Base-by-base conservation (phyloP, 768 basidiomycete genomes). In the Tulasnella sp. region DNA sequence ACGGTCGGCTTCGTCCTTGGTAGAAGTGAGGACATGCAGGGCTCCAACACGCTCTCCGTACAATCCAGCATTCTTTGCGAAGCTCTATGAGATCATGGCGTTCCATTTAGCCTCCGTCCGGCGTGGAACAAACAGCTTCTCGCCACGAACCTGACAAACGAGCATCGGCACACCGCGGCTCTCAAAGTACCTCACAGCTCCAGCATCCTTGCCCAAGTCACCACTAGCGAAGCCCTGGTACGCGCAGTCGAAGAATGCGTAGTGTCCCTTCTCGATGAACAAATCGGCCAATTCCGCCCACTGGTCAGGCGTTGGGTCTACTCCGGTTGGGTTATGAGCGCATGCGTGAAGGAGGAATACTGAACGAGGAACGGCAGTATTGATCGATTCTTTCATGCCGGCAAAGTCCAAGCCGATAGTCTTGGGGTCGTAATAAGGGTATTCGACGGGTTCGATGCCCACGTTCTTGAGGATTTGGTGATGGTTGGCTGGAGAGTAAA, bases 141-240 rank as follows among this genome's bases (percentile, higher is more conserved):
- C 1, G 5, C 8, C n/a, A 81, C 88, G 75, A 79, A 92, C 93
- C 91, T 94, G 93, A 85, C 96, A 98, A 64, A 99, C 87, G 71
- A 93, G 88, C 85, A 94, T 84, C 72, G 92, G 89, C 77, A 95
- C 90, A 74, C 86, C 88, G 76, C 87, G 86, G 80, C 89, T 85
- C 68, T 90, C 91, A 85, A 99, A 99, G 84, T 93, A 87, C 79
- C 94, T 82, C 79, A 98, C 93, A 17, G 96, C 94, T 87, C 90
- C 92, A 7, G 95, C 96, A 82, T 99, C 97, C 79, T 89, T 88
- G 82, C 96, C 91, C 81, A 97, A 85, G 82, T 94, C 90, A 0
- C 96, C 96, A 79, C 93, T 94, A 22, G 96, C 96, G 83, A 98
- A 99, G 22, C 96, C 96, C 84, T 97, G 96, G 84, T 99, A 99